Evolutionary conservation across 2,329 filamentous ascomycete species (phyloP), one percentile per base, ranked within the genome.

Genomic region (Sporothrix dimorphospora): DNA sequence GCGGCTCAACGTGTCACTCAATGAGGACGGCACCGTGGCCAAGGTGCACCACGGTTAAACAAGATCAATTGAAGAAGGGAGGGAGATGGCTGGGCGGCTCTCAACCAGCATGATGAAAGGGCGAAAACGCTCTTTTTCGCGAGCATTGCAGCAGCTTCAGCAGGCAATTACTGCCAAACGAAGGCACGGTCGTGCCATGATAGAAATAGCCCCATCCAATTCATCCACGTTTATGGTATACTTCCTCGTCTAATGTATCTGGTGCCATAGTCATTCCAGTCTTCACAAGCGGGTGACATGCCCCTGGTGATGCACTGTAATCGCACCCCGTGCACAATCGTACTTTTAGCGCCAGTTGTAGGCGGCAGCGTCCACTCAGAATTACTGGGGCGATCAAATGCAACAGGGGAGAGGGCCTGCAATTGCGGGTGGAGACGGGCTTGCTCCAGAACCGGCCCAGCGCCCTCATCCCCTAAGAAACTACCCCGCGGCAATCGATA

Each of bases 21-120:
- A 85, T 72, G 86, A 89, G 40, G 86, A 90, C 72, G 89, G 89
- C 66, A 88, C 85, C 16, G 87, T 91, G 59, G 84, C 85, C 71
- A 86, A 89, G 74, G 88, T 91, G 71, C 78, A 83, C 73, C 86
- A 89, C 76, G 87, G 87, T 27, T 89, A 79, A 80, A 16, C 16
- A 24, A n/a, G 19, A 30, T 14, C 7, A 1, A 1, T 24, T 12
- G 47, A 19, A 21, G 45, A 49, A 34, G 6, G n/a, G 8, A 45
- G 8, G 16, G 14, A 5, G 7, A 24, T 34, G 14, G 1, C 27
- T 30, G 59, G 34, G 30, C 2, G 8, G 38, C 9, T 21, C 47
- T 42, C 8, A 4, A 34, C 14, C 45, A 38, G 27, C 19, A 4
- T 40, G 8, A 16, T 42, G 16, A 4, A 40, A 45, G 38, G n/a